Percentiles rank a stretch among this genome's conserved stretches.
These are phyloP conservation scores for Pichia manshurica DNA, from an alignment of 805 yeast genomes.

Conservation along the genomic window DNA sequence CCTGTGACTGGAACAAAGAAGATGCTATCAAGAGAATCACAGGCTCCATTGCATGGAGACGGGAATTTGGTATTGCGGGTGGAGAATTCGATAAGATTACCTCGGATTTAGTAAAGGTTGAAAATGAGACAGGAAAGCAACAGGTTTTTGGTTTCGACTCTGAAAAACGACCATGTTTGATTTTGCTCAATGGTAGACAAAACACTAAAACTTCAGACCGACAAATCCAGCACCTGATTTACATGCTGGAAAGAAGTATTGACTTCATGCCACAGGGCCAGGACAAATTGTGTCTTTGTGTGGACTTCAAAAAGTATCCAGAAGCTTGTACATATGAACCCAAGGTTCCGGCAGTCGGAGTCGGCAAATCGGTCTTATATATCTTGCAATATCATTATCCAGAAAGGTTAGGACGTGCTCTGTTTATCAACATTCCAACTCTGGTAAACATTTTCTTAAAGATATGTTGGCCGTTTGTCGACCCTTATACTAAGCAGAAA, in stretches of 20 bases:
- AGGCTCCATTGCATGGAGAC: conserved; percentile 82
- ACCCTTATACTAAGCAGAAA: conserved; percentile 90
- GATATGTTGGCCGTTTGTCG: conserved; percentile 92
- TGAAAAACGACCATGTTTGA: conserved; percentile 87
- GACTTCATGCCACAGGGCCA: conserved; percentile 96
- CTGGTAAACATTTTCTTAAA: conserved; percentile 90
- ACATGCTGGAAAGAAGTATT: conserved; percentile 85
- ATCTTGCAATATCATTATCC: conserved; percentile 97
- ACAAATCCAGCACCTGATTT: conserved; percentile 92
- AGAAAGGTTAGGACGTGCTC: conserved; percentile 88
- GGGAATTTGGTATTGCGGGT: conserved; percentile 76
- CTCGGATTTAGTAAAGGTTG: conserved; percentile 48
- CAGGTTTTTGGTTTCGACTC: conserved; percentile 85
- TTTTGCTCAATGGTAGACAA: conserved; percentile 90
- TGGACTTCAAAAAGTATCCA: conserved; percentile 85
- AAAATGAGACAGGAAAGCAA: conserved; percentile 90
- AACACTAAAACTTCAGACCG: conserved; percentile 86
- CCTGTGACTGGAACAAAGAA: conserved; percentile 78
- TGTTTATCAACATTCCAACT: conserved; percentile 91
- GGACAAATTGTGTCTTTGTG: conserved; percentile 83
- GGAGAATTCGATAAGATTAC: conserved; percentile 44
- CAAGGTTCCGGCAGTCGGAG: conserved; percentile 69
- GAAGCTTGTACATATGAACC: conserved; percentile 32
- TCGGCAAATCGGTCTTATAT: conserved; percentile 84
- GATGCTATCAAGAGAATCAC: conserved; percentile 70